phyloP scores from a whole-genome alignment of 2,329 filamentous ascomycete species.

The Teratosphaeria viscida region DNA sequence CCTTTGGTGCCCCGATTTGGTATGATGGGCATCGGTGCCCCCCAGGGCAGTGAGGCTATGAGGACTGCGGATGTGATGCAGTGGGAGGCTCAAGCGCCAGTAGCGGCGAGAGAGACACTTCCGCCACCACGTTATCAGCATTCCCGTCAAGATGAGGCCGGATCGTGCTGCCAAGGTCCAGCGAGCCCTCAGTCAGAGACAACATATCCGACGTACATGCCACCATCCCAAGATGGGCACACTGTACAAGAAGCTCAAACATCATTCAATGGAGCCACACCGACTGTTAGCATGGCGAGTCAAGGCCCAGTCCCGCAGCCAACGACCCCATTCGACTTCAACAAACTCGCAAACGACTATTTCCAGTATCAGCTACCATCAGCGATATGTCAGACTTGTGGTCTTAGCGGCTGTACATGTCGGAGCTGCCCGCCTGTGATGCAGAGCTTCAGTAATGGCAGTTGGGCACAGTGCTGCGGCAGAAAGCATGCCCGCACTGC shows the following conservation, averaged over 20 bases:
- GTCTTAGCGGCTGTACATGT: constrained; percentile 24
- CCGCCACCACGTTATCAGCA: constrained; percentile 7
- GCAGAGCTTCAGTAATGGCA: constrained; percentile 19
- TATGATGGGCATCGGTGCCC: constrained; percentile 22
- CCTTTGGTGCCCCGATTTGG: constrained; percentile 18
- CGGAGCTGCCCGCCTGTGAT: constrained; percentile 23
- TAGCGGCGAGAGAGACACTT: constrained; percentile 13
- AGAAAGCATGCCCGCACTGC: constrained; percentile 22
- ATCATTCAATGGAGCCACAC: background rate
- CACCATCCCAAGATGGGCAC: background rate
- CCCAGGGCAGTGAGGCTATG: constrained; percentile 12
- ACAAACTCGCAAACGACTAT: constrained; percentile 18
- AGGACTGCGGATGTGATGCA: constrained; percentile 13
- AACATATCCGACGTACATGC: background rate
- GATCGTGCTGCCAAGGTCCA: constrained; percentile 18
- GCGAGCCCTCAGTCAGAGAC: constrained; percentile 7
- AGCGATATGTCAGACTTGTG: constrained; percentile 26
- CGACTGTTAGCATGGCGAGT: background rate
- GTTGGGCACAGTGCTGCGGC: constrained; percentile 25
- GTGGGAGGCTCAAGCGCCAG: constrained; percentile 17
- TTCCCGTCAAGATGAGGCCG: constrained; percentile 5
- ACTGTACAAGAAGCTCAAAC: background rate
- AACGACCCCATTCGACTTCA: constrained; percentile 11
- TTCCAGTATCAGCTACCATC: constrained; percentile 21
- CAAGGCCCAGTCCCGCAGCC: background rate